Conservation (phyloP, 495 filamentous ascomycete genomes). For the Halenospora varia region DNA sequence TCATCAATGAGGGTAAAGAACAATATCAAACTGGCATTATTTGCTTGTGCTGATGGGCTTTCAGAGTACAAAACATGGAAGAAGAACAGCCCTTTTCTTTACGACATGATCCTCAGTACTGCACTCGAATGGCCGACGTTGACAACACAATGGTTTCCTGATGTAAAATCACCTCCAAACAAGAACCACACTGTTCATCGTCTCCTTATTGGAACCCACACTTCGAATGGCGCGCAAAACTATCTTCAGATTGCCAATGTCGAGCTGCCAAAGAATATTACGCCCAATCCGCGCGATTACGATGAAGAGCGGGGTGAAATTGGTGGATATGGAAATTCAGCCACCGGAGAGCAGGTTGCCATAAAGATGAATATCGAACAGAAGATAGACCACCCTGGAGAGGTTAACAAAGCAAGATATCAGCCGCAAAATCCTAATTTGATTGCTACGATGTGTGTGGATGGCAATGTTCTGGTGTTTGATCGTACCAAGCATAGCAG, state of each 20-base stretch:
- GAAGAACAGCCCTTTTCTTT: conserved; percentile 98
- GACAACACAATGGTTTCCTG: conserved; percentile 96
- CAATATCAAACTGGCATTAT: neutral
- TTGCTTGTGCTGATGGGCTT: neutral
- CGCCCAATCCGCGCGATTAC: conserved; percentile 72
- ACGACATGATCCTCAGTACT: conserved; percentile 90
- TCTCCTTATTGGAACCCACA: conserved; percentile 91
- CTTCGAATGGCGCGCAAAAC: conserved; percentile 79
- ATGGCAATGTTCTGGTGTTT: conserved; percentile 85
- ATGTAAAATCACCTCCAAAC: conserved; percentile 79
- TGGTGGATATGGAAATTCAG: conserved; percentile 73
- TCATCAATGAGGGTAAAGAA: conserved; percentile 82
- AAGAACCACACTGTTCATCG: conserved; percentile 88
- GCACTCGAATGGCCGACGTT: conserved; percentile 98
- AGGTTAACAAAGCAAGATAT: conserved; percentile 98
- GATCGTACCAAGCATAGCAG: conserved; percentile 91
- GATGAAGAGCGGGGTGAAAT: conserved; percentile 90
- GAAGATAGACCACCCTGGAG: conserved; percentile 92
- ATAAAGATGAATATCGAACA: conserved; percentile 88
- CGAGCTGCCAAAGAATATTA: conserved; percentile 76
- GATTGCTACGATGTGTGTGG: conserved; percentile 89
- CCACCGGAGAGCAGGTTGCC: conserved; percentile 45
- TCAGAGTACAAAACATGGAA: conserved; percentile 99
- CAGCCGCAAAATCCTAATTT: conserved; percentile 97
- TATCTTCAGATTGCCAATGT: conserved; percentile 94